These are phyloP conservation scores for Fusarium sp. DNA, from an alignment of 2,329 filamentous ascomycete genomes.

Conservation along the genomic window DNA sequence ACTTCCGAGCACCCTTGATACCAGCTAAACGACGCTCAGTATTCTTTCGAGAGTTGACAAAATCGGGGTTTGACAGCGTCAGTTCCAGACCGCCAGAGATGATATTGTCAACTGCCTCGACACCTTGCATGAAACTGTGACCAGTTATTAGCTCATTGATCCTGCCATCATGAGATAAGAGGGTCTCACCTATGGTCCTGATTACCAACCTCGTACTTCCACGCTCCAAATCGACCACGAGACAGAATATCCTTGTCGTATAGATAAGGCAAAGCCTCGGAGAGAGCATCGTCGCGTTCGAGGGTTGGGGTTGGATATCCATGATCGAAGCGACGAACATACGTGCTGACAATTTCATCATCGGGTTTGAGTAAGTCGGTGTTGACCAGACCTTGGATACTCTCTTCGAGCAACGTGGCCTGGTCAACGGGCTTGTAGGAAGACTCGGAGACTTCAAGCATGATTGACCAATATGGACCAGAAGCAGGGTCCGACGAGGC, in stretches of 20 bases:
- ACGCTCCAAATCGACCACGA: conserved; percentile 95
- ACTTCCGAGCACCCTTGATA: not conserved
- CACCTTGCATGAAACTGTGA: conserved; percentile 92
- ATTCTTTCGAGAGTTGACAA: conserved; percentile 84
- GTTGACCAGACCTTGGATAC: conserved; percentile 95
- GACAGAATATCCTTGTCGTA: conserved; percentile 92
- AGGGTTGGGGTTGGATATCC: conserved; percentile 96
- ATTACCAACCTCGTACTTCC: conserved; percentile 97
- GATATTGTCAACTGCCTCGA: conserved; percentile 91
- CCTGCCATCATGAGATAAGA: accelerated
- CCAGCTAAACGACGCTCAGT: conserved; percentile 47
- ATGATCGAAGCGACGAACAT: conserved; percentile 97
- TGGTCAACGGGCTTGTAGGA: conserved; percentile 92
- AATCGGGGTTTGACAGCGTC: conserved; percentile 95
- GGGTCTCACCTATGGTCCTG: conserved; percentile 73
- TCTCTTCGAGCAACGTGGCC: conserved; percentile 84
- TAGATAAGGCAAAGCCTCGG: conserved; percentile 89
- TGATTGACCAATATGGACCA: conserved; percentile 99
- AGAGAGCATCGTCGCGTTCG: conserved; percentile 94
- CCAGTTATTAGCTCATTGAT: not conserved
- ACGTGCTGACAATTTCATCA: conserved; percentile 97
- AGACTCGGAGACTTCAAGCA: conserved; percentile 97
- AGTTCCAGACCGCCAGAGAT: conserved; percentile 88
- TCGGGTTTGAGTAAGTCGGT: conserved; percentile 91
- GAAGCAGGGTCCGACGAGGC: conserved; percentile 70